Evolutionary conservation across 345 rosid genomes (phyloP).

Genomic region (Streptanthus diversifolius): DNA sequence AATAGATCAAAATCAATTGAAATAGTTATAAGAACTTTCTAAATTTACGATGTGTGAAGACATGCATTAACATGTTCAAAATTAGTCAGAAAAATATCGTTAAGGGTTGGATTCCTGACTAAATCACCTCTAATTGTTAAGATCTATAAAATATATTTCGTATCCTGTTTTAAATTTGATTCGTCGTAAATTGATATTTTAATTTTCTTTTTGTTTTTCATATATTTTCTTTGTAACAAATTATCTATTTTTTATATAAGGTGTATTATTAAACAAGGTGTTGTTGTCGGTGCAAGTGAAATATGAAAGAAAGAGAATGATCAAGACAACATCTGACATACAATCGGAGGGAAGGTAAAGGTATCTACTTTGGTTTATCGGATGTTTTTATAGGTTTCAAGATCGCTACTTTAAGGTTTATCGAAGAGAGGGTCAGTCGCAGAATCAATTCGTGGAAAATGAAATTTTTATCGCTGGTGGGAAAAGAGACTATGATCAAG

Average conservation of each 20-base stretch:
- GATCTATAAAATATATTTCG: background rate
- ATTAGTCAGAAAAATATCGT: background rate
- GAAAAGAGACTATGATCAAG: no score
- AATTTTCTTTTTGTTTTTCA: no score
- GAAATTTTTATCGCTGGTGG: no score
- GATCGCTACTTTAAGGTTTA: no score
- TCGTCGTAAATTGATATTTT: background rate
- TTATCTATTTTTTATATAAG: background rate
- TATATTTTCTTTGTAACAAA: background rate
- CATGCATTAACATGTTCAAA: background rate
- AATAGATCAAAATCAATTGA: background rate
- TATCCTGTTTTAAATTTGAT: background rate
- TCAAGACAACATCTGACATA: no score
- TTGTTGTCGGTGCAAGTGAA: no score
- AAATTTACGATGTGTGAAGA: conserved; percentile 1
- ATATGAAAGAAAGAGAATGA: no score
- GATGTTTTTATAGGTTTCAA: no score
- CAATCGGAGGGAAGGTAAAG: no score
- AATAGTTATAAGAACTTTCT: background rate
- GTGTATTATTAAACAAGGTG: background rate
- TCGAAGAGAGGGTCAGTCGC: no score
- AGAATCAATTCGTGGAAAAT: no score
- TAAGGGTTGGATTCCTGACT: background rate
- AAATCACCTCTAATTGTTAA: background rate
- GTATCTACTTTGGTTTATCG: no score